Conservation (phyloP, 2,329 filamentous ascomycete genomes). For the Neurospora crassa region DNA sequence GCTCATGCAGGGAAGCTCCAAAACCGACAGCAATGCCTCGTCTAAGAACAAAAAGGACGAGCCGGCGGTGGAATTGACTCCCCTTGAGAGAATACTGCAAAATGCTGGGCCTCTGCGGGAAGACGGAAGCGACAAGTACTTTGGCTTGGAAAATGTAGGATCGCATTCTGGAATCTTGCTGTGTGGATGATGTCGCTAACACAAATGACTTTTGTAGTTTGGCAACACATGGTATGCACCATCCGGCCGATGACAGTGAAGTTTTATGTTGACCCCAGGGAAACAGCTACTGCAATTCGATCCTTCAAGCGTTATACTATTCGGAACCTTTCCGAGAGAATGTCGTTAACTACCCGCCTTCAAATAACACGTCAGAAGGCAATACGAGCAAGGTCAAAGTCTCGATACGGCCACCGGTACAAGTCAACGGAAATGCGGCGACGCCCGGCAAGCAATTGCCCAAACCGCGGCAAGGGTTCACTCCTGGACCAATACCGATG, state of each 20-base stretch:
- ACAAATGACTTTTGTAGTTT: slow-evolving; percentile 49
- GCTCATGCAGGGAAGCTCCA: slow-evolving; percentile 31
- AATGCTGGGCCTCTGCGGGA: slow-evolving; percentile 70
- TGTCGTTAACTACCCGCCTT: slow-evolving; percentile 80
- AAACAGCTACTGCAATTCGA: slow-evolving; percentile 91
- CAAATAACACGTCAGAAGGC: slow-evolving; percentile 60
- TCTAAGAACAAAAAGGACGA: slow-evolving; percentile 46
- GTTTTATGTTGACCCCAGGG: slow-evolving; percentile 1
- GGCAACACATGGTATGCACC: slow-evolving; percentile 83
- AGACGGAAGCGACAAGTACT: slow-evolving; percentile 96
- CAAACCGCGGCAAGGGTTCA: slow-evolving; percentile 41
- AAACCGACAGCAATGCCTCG: slow-evolving; percentile 30
- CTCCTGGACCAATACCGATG: not conserved
- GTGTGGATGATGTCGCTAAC: slow-evolving; percentile 25
- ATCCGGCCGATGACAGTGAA: slow-evolving; percentile 3
- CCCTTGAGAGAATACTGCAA: slow-evolving; percentile 65
- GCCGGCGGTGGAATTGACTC: slow-evolving; percentile 47
- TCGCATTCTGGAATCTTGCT: slow-evolving; percentile 7
- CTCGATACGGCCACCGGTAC: slow-evolving; percentile 48
- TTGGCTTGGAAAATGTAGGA: slow-evolving; percentile 93
- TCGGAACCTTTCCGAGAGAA: slow-evolving; percentile 89
- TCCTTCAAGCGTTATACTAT: slow-evolving; percentile 94
- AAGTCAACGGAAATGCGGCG: slow-evolving; percentile 35
- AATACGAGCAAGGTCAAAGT: slow-evolving; percentile 46
- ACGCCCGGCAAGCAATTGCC: slow-evolving; percentile 37